Base-by-base conservation (phyloP, 371 early-diverging fungal species). In the Nosema muscidifuracis region DNA sequence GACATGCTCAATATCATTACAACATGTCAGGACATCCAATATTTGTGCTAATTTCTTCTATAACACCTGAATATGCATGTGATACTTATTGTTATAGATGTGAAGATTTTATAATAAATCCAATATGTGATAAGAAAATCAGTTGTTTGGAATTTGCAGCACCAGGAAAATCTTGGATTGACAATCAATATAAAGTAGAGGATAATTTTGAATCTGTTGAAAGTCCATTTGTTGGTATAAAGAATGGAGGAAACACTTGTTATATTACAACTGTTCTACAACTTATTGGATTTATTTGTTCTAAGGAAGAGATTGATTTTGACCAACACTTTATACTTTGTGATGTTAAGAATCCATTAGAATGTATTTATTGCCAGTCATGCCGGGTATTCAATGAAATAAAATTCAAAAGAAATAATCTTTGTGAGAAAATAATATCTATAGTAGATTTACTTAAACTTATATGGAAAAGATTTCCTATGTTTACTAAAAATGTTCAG, bases 1-100 rank as follows among this genome's bases (percentile, higher is more conserved):
- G 93, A 30, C 99, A 98, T 82, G 95, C 89, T 0, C 75, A 91
- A 53, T 86, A 85, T 0, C 99, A 98, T 84, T 93, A 85, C 79
- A 86, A 90, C 50, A 68, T 82, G 15, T 90, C 90, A 0, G 87
- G 87, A 0, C 97, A 97, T 79, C 85, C 86, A 10, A 87, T 92
- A 0, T 87, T 89, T 53, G 88, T 89, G 47, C 51, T 71, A 24
- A 38, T 76, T 18, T 43, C 72, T 6, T 73, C 67, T 56, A 60
- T 82, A 50, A 55, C 63, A 13, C 55, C 26, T 2, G 62, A 65
- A 47, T 67, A 62, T 28, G 34, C 13, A 3, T 38, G 50, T 6
- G 77, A 78, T 22, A 61, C 68, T 2, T 82, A 65, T 57, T 82
- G 82, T 51, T 82, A 82, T 50, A 38, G 50, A 10, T 82, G 82